A percentile compares a stretch with the other conserved stretches of the same genome.
phyloP scores from a whole-genome alignment of 2,329 filamentous ascomycete genomes.

The Fusarium sp. region DNA sequence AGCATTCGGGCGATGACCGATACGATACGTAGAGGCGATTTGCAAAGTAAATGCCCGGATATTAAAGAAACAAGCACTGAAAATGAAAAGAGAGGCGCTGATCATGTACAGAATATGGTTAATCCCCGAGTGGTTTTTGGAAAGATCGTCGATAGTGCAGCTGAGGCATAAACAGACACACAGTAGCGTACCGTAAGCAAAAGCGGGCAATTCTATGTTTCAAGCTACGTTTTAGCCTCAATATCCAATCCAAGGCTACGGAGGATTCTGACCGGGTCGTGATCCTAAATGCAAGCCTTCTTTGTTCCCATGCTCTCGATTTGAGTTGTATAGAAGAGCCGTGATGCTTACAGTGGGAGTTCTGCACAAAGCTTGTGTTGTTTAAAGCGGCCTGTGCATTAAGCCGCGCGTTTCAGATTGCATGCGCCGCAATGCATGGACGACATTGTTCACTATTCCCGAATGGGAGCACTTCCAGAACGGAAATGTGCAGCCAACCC shows the following conservation, averaged over 20 bases:
- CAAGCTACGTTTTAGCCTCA: conserved; percentile 26
- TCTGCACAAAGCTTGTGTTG: conserved; percentile 17
- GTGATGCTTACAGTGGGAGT: background rate
- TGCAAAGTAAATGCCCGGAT: background rate
- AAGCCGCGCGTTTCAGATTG: conserved; percentile 29
- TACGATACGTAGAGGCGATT: conserved; percentile 24
- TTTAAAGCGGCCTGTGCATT: conserved; percentile 31
- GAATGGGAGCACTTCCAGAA: conserved; percentile 13
- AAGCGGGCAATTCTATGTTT: conserved; percentile 18
- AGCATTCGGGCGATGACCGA: conserved; percentile 35
- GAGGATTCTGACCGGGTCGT: background rate
- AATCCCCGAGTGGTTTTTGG: conserved; percentile 21
- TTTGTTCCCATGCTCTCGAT: conserved; percentile 2
- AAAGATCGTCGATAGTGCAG: conserved; percentile 31
- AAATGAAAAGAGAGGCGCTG: conserved; percentile 14
- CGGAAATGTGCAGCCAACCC: conserved; percentile 15
- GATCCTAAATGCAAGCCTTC: background rate
- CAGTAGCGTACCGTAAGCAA: conserved; percentile 9
- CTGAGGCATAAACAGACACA: conserved; percentile 31
- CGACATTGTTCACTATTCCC: conserved; percentile 1
- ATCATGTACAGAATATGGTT: conserved; percentile 32
- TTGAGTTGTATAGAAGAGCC: conserved; percentile 4
- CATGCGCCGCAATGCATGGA: conserved; percentile 21
- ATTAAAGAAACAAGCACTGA: conserved; percentile 16
- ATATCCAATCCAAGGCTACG: background rate